Evolutionary conservation across 257 asterid species (phyloP), one percentile per base, ranked within the genome.

Genomic region (Solanum pinnatisectum): DNA sequence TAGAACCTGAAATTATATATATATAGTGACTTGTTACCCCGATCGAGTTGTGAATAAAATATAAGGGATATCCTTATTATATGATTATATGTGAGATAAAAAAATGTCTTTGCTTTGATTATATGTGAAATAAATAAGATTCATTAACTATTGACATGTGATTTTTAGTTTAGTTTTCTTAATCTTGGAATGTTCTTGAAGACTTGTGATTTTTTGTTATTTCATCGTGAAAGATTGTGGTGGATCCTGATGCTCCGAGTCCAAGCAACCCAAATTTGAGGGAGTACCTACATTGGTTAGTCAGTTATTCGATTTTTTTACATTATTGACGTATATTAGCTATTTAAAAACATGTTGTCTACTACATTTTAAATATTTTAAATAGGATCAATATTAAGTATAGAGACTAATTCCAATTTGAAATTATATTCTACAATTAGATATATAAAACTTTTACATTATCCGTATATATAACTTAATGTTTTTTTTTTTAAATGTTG

Each of bases 141-240:
- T 32, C 23, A 15, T 30, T 3, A 7, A 70, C 1, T 30, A 67
- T n/a, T 5, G 37, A 27, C 15, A 30, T 56, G 65, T 56, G 4
- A 72, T 14, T 73, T 33, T 33, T 18, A 4, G 16, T 9, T 74
- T 74, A 74, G 12, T 22, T 36, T 74, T 22, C 1, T 36, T 36
- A 36, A 73, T 10, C 7, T 14, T 35, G 4, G 2, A 36, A 9
- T 11, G 27, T 36, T 74, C 10, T 74, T 36, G 3, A 4, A 74
- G 10, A 36, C 10, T 35, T 5, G 30, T 36, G 32, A 36, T 10
- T 37, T 74, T 36, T 10, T 74, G 5, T 72, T 59, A 5, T 18
- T 71, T 0, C 0, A 5, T 15, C 22, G 4, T 65, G 15, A 68
- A 40, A 94, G 96, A 91, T 93, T 44, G 88, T 94, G 95, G 44